These are phyloP conservation scores for Aspergillus tamarii DNA, from an alignment of 2,329 filamentous ascomycete species.

Conservation along the genomic window DNA sequence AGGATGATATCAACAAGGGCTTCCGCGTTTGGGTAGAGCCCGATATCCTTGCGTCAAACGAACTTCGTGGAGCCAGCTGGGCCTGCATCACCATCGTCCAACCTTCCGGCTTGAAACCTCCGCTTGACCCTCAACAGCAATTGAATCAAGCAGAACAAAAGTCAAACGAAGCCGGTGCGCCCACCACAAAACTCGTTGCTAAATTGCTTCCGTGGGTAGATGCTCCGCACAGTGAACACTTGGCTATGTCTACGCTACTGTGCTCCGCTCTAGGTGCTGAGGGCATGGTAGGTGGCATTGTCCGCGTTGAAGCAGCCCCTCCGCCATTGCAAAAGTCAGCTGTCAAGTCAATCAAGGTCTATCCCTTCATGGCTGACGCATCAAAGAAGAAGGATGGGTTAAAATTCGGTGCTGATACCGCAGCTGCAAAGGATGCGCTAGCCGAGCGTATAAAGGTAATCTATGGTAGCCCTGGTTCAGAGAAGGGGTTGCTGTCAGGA, in stretches of 20 bases:
- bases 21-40: constrained; percentile 84
- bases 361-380: constrained; percentile 69
- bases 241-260: constrained; percentile 75
- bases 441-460: constrained; percentile 72
- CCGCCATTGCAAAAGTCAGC: constrained; percentile 68
- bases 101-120: constrained; percentile 74
- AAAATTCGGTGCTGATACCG: constrained; percentile 85
- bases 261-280: constrained; percentile 73
- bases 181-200: constrained; percentile 72
- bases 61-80: constrained; percentile 75
- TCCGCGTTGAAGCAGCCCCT: constrained; percentile 83
- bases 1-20: constrained; percentile 57
- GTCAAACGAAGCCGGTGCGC: constrained; percentile 58
- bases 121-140: constrained; percentile 69
- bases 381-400: constrained; percentile 67
- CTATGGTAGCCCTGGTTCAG: constrained; percentile 63
- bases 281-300: constrained; percentile 79
- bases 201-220: constrained; percentile 79
- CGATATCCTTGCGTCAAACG: constrained; percentile 71
- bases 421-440: constrained; percentile 75
- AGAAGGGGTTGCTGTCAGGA: constrained; percentile 72
- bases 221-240: constrained; percentile 78
- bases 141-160: constrained; percentile 68
- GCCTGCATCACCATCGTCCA: constrained; percentile 84
- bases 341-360: constrained; percentile 72